Base-by-base conservation (phyloP, 1,284 basidiomycete species). In the Leccinum pachyderme region DNA sequence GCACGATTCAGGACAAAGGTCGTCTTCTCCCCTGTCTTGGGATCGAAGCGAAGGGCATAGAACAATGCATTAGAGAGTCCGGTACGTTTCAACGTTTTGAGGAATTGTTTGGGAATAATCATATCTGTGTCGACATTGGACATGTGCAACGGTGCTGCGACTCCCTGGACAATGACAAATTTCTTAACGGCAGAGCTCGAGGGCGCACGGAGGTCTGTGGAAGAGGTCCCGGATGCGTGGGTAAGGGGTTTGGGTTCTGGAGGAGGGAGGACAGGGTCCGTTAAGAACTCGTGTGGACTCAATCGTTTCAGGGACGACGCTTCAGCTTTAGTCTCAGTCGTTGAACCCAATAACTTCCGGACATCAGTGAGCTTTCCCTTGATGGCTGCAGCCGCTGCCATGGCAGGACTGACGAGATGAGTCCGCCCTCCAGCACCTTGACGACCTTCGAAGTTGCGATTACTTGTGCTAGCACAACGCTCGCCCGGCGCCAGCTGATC, bases 41-140 rank as follows among this genome's bases (percentile, higher is more conserved):
- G 84, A 67, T 95, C 84, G 68, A 87, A 90, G 47, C 95, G 86
- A 52, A 94, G 77, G 24, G 90, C 84, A 71, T 82, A 92, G 79
- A 98, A 98, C 52, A 97, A 77, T 12, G 91, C 93, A 56, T 89
- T 78, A n/a, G 91, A 91, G 53, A 98, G 81, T 52, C 95, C 95
- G 24, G 94, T 96, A 55, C 95, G 84, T 75, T 96, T 94, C 62
- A 98, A 76, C 5, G 94, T 96, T 77, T 97, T 98, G 73, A 98
- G 76, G 79, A 96, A 98, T 70, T 94, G 91, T 70, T 95, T 95
- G 5, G 95, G 95, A 67, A 97, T 96, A 71, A 98, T 96, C 87
- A 93, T 94, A 71, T 98, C 95, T 51, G 95, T 98, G 73, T 98
- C 95, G 60, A 97, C 88, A 69, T 98, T 98, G 65, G 92, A 86